Base-by-base conservation (phyloP, 805 yeast species). In the Nakazawaea laoshanensis region DNA sequence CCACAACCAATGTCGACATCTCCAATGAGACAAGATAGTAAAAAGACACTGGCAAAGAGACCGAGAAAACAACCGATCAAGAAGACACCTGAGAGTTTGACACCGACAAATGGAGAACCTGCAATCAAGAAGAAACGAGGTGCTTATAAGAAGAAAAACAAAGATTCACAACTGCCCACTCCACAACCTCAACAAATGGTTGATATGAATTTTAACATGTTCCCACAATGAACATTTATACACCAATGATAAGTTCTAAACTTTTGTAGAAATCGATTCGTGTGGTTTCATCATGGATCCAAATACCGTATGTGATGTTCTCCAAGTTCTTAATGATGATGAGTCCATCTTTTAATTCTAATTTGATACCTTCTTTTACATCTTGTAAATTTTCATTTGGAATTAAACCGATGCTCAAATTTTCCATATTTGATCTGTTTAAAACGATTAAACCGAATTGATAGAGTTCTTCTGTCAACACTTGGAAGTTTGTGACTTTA, bases 301-400 rank as follows among this genome's bases (percentile, higher is more conserved):
- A 83, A 30, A 83, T 57, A 1, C 94, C 94, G 50, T 67, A 82
- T 9, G 81, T 77, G 28, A 78, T 83, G 15, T 81, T 86, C 32
- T 70, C 58, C 32, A 77, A 57, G 46, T 75, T 77, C 49, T 76
- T 76, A 14, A 83, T 69, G 35, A 83, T 82, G 25, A 83, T 71
- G 48, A 81, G 62, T 36, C 77, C 80, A 37, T 75, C 84, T 41
- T 75, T 74, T 38, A 73, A 65, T 43, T 82, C 89, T 23, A 77
- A 74, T 30, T 76, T 74, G 69, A 80, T 69, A 35, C 66, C 69
- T 31, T 56, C 58, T 30, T 47, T 50, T 19, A 32, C 27, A 15
- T 34, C 24, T 19, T 45, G 42, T 57, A 46, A 0, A 57, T 63
- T 20, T 41, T 46, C 11, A 61, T 65, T 41, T 5, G 27, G 63